These are phyloP conservation scores for Fusarium succisae DNA, from an alignment of 2,329 filamentous ascomycete species.

Conservation along the genomic window DNA sequence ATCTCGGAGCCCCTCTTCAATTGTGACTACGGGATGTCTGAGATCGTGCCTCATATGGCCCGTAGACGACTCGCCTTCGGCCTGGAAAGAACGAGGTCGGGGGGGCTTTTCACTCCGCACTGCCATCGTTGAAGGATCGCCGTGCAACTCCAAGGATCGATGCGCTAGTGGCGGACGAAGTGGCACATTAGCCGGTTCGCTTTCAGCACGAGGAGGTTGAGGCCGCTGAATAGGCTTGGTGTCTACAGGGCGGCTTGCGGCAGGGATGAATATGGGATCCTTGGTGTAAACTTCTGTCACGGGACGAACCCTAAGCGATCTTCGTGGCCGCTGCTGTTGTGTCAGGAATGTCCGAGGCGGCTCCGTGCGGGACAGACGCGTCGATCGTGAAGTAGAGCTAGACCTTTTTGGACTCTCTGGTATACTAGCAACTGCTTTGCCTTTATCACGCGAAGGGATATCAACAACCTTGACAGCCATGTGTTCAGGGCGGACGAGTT, in stretches of 20 bases:
- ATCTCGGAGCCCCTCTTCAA: conserved; percentile 28
- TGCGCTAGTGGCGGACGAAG: conserved; percentile 17
- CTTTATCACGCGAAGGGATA: conserved; percentile 31
- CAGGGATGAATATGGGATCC: conserved; percentile 39
- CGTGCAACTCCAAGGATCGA: conserved; percentile 5
- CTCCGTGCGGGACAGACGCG: conserved; percentile 25
- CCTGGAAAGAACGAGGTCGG: conserved; percentile 28
- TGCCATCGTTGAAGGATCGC: conserved; percentile 20
- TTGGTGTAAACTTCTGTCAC: conserved; percentile 41
- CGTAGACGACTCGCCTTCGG: conserved; percentile 23
- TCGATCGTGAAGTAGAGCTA: conserved; percentile 12
- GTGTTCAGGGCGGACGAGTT: conserved; percentile 5
- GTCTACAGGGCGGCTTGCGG: conserved; percentile 29
- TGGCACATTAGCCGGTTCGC: conserved; percentile 17
- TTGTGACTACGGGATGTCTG: conserved; percentile 15
- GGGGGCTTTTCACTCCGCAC: background rate
- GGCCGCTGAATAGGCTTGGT: conserved; percentile 12
- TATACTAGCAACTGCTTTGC: conserved; percentile 17
- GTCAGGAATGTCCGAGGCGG: conserved; percentile 39
- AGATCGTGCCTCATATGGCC: conserved; percentile 24
- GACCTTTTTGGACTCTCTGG: conserved; percentile 22
- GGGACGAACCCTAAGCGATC: conserved; percentile 32
- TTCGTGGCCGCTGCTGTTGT: conserved; percentile 34
- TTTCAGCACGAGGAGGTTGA: conserved; percentile 18
- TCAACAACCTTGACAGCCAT: conserved; percentile 26